Evolutionary conservation across 1,284 basidiomycete species (phyloP).

Genomic region (Mycosarcoma mackinlayi): DNA sequence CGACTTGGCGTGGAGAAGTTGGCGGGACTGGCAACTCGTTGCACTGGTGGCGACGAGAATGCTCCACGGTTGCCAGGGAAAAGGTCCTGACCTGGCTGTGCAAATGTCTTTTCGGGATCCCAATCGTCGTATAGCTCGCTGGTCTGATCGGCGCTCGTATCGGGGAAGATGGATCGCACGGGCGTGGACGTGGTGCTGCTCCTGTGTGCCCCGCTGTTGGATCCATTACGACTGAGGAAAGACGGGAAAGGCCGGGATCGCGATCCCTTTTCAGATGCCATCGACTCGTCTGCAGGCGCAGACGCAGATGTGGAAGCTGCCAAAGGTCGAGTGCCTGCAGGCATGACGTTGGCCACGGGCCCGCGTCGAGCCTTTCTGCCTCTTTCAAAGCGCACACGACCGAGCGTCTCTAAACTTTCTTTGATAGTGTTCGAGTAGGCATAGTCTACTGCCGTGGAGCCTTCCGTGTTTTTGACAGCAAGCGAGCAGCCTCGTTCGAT

Average conservation of each 20-base stretch:
- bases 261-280: slow-evolving; percentile 10
- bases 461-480: slow-evolving; percentile 83
- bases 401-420: slow-evolving; percentile 52
- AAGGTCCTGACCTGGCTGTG: slow-evolving; percentile 40
- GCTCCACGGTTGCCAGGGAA: slow-evolving; percentile 20
- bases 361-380: slow-evolving; percentile 30
- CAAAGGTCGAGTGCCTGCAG: slow-evolving; percentile 7
- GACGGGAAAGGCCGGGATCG: slow-evolving; percentile 25
- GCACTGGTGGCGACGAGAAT: slow-evolving; percentile 23
- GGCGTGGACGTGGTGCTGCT: slow-evolving; percentile 23
- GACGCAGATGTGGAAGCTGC: neutral
- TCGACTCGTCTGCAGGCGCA: slow-evolving; percentile 14
- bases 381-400: slow-evolving; percentile 41
- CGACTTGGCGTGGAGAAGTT: slow-evolving; percentile 10
- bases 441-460: slow-evolving; percentile 90
- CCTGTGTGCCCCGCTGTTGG: slow-evolving; percentile 10
- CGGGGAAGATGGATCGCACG: slow-evolving; percentile 17
- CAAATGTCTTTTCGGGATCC: slow-evolving; percentile 48
- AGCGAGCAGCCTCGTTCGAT: slow-evolving; percentile 88
- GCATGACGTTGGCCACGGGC: slow-evolving; percentile 19
- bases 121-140: slow-evolving; percentile 31
- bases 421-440: slow-evolving; percentile 73
- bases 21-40: slow-evolving; percentile 19
- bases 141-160: slow-evolving; percentile 7
- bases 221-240: slow-evolving; percentile 26